Evolutionary conservation across 768 basidiomycete species (phyloP), one percentile per base, ranked within the genome.

Genomic region (Auriscalpium vulgare): DNA sequence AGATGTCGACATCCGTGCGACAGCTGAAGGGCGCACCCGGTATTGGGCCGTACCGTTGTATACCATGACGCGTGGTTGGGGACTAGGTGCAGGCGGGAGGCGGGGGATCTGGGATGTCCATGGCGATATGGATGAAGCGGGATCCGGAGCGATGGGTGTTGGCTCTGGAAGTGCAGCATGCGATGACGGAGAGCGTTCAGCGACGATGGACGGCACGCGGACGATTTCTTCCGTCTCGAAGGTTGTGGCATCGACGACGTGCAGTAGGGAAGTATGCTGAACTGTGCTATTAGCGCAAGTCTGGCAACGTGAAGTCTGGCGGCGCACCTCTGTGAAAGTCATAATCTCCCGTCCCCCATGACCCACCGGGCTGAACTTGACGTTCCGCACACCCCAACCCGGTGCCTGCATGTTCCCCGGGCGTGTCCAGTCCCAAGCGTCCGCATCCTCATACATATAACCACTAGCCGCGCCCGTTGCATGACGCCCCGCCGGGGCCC

Each of bases 241-340:
- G 0, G 91, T 94, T 47, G 83, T 78, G 4, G 92, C 91, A 65
- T 97, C 94, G 50, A 95, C 74, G 55, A 95, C 75, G 64, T 97
- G 94, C 8, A 95, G 67, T 38, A 87, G 69, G 35, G 81, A 85
- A 2, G 89, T 88, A 66, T 95, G 92, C 89, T 94, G 62, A 19
- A 16, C n/a, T 29, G 29, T 29, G 29, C 29, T 29, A 29, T 29
- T 29, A 29, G 29, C 29, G 29, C 29, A 29, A 5, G 4, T 29
- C 29, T 29, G 29, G 7, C 29, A 7, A 29, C 34, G 29, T 11
- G 13, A 23, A 14, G 50, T 54, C 29, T 53, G 11, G 17, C 50
- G 34, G 57, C 81, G 54, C 59, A 92, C 91, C 83, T 95, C 93
- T 14, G 93, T 91, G 70, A 94, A 97, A 0, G 83, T 84, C 81